phyloP scores from a whole-genome alignment of 768 basidiomycete species.

The Pulveroboletus ravenelii region DNA sequence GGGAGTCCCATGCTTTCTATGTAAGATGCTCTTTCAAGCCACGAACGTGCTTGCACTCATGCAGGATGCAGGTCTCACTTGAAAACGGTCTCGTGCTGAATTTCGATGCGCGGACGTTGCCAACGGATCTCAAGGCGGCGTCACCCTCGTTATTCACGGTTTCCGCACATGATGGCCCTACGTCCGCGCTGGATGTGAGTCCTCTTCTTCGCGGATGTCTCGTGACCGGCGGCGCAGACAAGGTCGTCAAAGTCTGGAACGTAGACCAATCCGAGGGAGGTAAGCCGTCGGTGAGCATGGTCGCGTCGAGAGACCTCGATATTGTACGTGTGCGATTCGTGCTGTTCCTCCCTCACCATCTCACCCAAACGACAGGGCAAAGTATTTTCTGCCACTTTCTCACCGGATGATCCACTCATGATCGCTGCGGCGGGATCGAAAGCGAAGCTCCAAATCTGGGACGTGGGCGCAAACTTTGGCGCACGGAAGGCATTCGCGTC shows the following conservation, averaged over 20 bases:
- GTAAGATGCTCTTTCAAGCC: constrained; percentile 41
- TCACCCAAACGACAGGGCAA: constrained; percentile 62
- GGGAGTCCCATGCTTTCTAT: constrained; percentile 83
- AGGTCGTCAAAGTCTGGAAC: constrained; percentile 96
- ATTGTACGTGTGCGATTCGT: constrained; percentile 56
- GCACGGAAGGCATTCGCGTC: constrained; percentile 78
- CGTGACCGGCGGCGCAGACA: constrained; percentile 92
- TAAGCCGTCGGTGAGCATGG: constrained; percentile 75
- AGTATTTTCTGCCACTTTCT: constrained; percentile 88
- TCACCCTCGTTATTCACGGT: constrained; percentile 82
- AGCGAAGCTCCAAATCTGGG: constrained; percentile 94
- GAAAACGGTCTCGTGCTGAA: constrained; percentile 93
- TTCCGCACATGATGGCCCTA: constrained; percentile 88
- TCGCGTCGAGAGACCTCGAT: constrained; percentile 84
- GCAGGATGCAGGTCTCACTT: constrained; percentile 67
- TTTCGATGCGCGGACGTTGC: constrained; percentile 83
- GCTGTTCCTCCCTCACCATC: not conserved
- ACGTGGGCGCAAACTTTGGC: constrained; percentile 78
- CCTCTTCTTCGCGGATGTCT: constrained; percentile 87
- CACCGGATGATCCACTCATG: constrained; percentile 91
- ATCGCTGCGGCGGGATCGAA: constrained; percentile 93
- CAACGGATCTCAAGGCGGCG: constrained; percentile 58
- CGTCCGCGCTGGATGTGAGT: constrained; percentile 86
- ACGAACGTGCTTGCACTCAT: not conserved
- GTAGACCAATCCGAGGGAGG: constrained; percentile 59